Conservation (phyloP, 1,284 basidiomycete genomes). For the Tremellales sp. region DNA sequence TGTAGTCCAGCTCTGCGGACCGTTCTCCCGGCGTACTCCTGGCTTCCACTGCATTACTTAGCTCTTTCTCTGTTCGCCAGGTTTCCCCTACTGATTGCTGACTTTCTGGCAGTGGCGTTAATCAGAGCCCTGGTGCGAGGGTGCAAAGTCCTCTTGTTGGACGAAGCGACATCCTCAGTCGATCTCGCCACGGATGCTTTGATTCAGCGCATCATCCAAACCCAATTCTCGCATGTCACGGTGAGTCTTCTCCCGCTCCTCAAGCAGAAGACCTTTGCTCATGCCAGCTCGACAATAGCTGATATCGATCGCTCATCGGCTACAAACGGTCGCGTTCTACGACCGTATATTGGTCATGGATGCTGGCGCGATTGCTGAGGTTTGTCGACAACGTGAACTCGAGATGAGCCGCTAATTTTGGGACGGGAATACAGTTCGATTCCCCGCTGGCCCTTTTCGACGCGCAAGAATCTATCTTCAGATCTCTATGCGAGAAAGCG, state of each 20-base stretch:
- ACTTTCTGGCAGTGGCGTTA: slow-evolving; percentile 54
- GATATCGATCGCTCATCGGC: slow-evolving; percentile 67
- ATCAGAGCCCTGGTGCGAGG: slow-evolving; percentile 67
- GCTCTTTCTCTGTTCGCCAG: no score
- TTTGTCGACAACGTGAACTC: slow-evolving; percentile 8
- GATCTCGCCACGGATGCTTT: slow-evolving; percentile 74
- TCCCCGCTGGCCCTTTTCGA: slow-evolving; percentile 44
- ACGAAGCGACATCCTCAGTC: slow-evolving; percentile 55
- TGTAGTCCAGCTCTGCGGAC: no score
- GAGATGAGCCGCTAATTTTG: neutral
- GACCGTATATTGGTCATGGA: slow-evolving; percentile 47
- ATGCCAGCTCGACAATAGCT: slow-evolving; percentile 49
- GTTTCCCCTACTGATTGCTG: slow-evolving; percentile 1
- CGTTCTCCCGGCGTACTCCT: no score
- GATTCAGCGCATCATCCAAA: slow-evolving; percentile 67
- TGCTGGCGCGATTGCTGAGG: slow-evolving; percentile 35
- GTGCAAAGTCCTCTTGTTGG: slow-evolving; percentile 64
- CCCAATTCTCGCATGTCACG: slow-evolving; percentile 56
- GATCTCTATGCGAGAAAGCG: slow-evolving; percentile 35
- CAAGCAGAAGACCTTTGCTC: neutral
- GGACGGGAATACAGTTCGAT: slow-evolving; percentile 31
- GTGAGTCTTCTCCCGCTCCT: slow-evolving; percentile 9
- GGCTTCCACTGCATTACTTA: neutral
- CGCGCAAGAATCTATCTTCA: slow-evolving; percentile 37
- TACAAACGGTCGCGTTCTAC: slow-evolving; percentile 62